Evolutionary conservation across 2,329 filamentous ascomycete species (phyloP).

Genomic region (Dothidotthia symphoricarpi): DNA sequence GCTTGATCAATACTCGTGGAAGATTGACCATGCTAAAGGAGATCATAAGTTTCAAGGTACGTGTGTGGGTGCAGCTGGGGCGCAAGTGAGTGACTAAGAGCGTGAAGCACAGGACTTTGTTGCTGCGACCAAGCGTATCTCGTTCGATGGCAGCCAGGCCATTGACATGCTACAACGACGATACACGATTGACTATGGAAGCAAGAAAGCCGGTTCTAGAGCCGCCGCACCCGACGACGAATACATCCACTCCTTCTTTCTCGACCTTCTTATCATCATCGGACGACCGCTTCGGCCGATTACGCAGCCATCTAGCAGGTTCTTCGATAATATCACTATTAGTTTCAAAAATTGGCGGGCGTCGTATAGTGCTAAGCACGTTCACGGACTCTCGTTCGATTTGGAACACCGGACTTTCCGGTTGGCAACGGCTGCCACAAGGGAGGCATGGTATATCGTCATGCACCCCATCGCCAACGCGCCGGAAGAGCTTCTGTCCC

Average conservation of each 20-base stretch:
- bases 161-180: conserved; percentile 1
- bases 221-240: background rate
- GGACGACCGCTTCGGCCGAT: conserved; percentile 1
- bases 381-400: conserved; percentile 1
- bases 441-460: conserved; percentile 1
- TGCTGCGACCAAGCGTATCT: background rate
- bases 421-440: conserved; percentile 1
- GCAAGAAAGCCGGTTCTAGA: conserved; percentile 1
- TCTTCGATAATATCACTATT: conserved; percentile 4
- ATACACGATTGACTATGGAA: conserved; percentile 5
- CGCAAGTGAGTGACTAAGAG: background rate
- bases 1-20: conserved; percentile 6
- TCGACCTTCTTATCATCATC: conserved; percentile 5
- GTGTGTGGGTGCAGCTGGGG: background rate
- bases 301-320: conserved; percentile 1
- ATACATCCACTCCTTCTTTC: conserved; percentile 3
- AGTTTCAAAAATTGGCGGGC: conserved; percentile 2
- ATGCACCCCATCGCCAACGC: conserved; percentile 1
- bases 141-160: conserved; percentile 1
- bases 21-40: conserved; percentile 7
- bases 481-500: conserved; percentile 1
- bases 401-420: conserved; percentile 1
- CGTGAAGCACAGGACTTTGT: conserved; percentile 3
- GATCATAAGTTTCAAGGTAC: conserved; percentile 7
- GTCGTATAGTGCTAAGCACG: conserved; percentile 1